Conservation (phyloP, 2,329 filamentous ascomycete species). For the Botryosphaeria dothidea region DNA sequence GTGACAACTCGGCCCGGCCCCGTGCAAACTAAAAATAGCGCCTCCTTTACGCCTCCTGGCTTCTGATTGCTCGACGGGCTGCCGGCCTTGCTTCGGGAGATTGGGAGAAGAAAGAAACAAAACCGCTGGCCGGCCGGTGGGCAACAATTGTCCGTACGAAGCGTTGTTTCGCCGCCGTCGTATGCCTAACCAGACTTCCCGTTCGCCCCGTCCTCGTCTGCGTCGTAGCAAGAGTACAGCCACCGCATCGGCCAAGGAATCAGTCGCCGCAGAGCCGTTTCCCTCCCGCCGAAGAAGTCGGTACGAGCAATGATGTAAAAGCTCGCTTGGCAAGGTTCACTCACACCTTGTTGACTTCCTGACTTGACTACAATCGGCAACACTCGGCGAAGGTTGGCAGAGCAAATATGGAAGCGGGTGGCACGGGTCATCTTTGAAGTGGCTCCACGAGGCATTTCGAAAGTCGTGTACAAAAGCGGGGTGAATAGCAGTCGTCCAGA, state of each 20-base stretch:
- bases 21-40: slow-evolving; percentile 7
- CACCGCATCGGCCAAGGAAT: slow-evolving; percentile 2
- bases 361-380: background rate
- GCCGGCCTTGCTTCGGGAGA: background rate
- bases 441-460: too few species aligned
- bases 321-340: background rate
- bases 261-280: background rate
- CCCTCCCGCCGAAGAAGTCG: background rate
- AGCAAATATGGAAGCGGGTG: too few species aligned
- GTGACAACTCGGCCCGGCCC: slow-evolving; percentile 4
- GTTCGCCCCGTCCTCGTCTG: background rate
- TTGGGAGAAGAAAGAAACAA: background rate
- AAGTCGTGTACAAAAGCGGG: too few species aligned
- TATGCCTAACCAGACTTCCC: background rate
- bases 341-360: background rate
- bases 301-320: slow-evolving; percentile 3
- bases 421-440: too few species aligned
- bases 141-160: background rate
- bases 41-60: background rate
- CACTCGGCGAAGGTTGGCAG: too few species aligned
- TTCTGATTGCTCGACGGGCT: background rate
- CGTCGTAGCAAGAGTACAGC: background rate
- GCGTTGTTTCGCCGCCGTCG: background rate
- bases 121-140: background rate
- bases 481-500: too few species aligned